These are phyloP conservation scores for Tardiomyces blankii DNA, from an alignment of 1,139 yeast species.

Conservation along the genomic window DNA sequence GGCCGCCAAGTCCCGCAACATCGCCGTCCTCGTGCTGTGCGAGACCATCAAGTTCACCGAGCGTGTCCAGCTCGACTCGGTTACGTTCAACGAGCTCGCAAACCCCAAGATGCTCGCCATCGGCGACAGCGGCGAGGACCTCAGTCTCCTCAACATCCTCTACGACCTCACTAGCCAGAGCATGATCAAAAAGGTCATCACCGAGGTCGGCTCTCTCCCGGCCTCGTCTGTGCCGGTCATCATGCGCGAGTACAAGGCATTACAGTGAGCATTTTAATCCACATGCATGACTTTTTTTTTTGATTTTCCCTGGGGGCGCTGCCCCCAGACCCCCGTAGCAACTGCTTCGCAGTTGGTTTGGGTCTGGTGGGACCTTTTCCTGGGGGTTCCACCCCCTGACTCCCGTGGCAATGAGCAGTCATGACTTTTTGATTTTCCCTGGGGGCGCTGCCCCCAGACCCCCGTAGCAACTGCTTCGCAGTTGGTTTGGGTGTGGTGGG, in stretches of 20 bases:
- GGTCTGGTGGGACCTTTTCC: too few species aligned
- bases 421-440: too few species aligned
- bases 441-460: too few species aligned
- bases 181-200: slow-evolving; percentile 85
- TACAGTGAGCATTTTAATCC: too few species aligned
- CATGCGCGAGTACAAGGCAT: slow-evolving; percentile 61
- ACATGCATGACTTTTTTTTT: too few species aligned
- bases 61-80: slow-evolving; percentile 90
- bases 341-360: too few species aligned
- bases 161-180: slow-evolving; percentile 94
- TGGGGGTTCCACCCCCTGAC: too few species aligned
- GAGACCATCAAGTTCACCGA: slow-evolving; percentile 93
- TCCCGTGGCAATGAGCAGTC: too few species aligned
- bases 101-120: slow-evolving; percentile 66
- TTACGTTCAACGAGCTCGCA: slow-evolving; percentile 85
- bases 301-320: too few species aligned
- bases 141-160: slow-evolving; percentile 74
- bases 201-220: slow-evolving; percentile 93
- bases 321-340: too few species aligned
- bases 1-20: slow-evolving; percentile 78
- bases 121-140: slow-evolving; percentile 41
- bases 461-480: too few species aligned
- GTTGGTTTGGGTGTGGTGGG: too few species aligned
- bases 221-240: slow-evolving; percentile 97
- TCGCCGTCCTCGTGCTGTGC: slow-evolving; percentile 92